Evolutionary conservation across 1,284 basidiomycete genomes (phyloP), one percentile per base, ranked within the genome.

Genomic region (Trametes polyzona): DNA sequence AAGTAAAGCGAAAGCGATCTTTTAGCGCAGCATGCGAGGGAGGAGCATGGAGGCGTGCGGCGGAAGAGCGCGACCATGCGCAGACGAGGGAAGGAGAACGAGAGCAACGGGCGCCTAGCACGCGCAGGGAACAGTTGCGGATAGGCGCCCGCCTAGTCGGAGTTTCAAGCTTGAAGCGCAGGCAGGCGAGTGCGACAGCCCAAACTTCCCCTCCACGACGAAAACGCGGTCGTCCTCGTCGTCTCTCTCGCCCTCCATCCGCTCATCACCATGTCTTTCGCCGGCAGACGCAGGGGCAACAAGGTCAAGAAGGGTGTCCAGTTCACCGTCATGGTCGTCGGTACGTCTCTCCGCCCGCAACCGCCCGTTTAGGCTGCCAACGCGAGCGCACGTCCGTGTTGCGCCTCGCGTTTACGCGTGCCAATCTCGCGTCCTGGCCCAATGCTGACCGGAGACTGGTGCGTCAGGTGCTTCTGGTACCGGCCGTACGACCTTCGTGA

Each of bases 301-400:
- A 95, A 95, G 76, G 93, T 92, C 75, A 97, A 96, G 81, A 96
- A 96, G 85, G 94, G 94, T 75, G 92, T 96, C 53, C 95, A 96
- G 80, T 93, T 96, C 80, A 73, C 71, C 59, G 68, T 71, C 58
- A 70, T 70, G 70, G 71, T 96, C 52, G 93, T 96, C 69, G 93
- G 93, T 95, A 58, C 64, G 87, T 80, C 39, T 50, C 41, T 16
- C 56, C 43, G 47, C 23, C 10, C 44, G 50, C 55, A 47, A 40
- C 44, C 55, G 55, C 57, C 48, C 43, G 44, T 40, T 43, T 47
- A 37, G 27, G 40, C 54, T 65, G 62, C 63, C 61, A 64, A 62
- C 62, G 59, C 62, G 66, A 39, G 55, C 32, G 52, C 47, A 52
- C 59, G 60, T 37, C 51, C 39, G 52, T 51, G 49, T 43, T 51